These are phyloP conservation scores for Crassisporium funariophilum DNA, from an alignment of 768 basidiomycete genomes.

Conservation along the genomic window DNA sequence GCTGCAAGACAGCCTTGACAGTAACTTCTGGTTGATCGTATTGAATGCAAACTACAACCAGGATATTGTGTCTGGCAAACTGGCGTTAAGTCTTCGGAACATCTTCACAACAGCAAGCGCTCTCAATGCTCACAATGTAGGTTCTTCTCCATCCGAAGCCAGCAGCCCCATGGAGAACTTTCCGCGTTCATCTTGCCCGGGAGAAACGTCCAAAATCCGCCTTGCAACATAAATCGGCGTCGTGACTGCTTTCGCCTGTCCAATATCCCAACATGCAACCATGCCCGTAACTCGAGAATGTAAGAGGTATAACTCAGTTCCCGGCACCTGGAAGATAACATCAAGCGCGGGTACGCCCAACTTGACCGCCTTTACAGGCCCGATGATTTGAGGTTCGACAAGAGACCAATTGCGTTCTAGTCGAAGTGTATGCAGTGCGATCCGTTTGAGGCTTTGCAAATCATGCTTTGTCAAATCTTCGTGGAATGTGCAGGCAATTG, in stretches of 20 bases:
- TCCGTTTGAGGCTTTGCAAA: slow-evolving; percentile 21
- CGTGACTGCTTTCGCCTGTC: slow-evolving; percentile 12
- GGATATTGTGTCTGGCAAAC: slow-evolving; percentile 7
- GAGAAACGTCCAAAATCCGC: slow-evolving; percentile 28
- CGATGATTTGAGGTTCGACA: slow-evolving; percentile 17
- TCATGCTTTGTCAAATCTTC: slow-evolving; percentile 26
- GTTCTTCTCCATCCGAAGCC: background rate
- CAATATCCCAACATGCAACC: slow-evolving; percentile 22
- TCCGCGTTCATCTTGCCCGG: slow-evolving; percentile 25
- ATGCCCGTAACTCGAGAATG: slow-evolving; percentile 20
- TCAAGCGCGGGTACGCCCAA: slow-evolving; percentile 19
- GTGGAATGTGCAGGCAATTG: slow-evolving; percentile 31
- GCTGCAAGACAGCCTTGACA: slow-evolving; percentile 9
- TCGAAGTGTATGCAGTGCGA: slow-evolving; percentile 30
- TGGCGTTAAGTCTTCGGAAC: background rate
- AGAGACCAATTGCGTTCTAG: slow-evolving; percentile 31
- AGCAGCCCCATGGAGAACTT: slow-evolving; percentile 29
- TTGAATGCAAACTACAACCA: slow-evolving; percentile 17
- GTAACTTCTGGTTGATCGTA: slow-evolving; percentile 8
- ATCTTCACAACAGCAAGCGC: background rate
- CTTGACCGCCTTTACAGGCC: slow-evolving; percentile 18
- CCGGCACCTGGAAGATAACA: slow-evolving; percentile 30
- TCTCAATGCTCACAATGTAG: slow-evolving; percentile 11
- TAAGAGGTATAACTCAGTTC: slow-evolving; percentile 26
- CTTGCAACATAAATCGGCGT: slow-evolving; percentile 14